Percentiles rank a stretch among this genome's conserved stretches.
Conservation (phyloP, 352 stramenopile genomes). For the Globisporangium solare region DNA sequence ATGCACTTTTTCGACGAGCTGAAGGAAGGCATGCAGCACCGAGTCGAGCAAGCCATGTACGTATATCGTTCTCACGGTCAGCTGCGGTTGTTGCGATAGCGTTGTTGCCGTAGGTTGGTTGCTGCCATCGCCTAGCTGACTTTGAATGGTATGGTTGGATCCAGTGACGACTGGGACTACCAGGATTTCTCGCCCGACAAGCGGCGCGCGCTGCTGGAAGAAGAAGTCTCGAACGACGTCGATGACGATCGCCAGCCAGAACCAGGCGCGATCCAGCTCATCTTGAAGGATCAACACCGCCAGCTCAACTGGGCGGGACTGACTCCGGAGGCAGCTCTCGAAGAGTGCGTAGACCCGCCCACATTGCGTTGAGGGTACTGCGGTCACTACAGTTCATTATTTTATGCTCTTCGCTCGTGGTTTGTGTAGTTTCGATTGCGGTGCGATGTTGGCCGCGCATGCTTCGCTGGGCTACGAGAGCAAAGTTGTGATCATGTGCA, state of each 20-base stretch:
- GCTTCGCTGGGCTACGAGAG: constrained; percentile 28
- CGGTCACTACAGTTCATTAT: neutral
- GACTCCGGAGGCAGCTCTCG: constrained; percentile 39
- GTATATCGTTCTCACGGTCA: neutral
- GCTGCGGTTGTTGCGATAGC: neutral
- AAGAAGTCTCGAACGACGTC: constrained; percentile 36
- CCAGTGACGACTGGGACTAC: constrained; percentile 68
- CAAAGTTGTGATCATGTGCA: constrained; percentile 47
- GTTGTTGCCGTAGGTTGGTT: neutral
- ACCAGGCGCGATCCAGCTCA: constrained; percentile 26
- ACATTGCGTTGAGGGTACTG: neutral
- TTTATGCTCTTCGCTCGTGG: neutral
- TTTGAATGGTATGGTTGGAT: neutral
- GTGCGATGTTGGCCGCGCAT: constrained; percentile 4
- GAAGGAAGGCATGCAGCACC: constrained; percentile 36
- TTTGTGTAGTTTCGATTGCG: constrained; percentile 23
- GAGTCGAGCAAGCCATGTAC: constrained; percentile 42
- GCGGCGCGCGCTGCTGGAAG: constrained; percentile 48
- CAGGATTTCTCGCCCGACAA: constrained; percentile 67
- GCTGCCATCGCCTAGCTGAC: neutral
- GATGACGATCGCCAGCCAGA: constrained; percentile 32
- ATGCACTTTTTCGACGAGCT: constrained; percentile 37
- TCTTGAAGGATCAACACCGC: constrained; percentile 18
- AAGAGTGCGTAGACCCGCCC: constrained; percentile 26
- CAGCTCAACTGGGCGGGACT: constrained; percentile 40